A percentile compares a stretch with the other conserved stretches of the same genome.
These are phyloP conservation scores for Jamesozyma spencerorum DNA, from an alignment of 805 yeast species.

Conservation along the genomic window DNA sequence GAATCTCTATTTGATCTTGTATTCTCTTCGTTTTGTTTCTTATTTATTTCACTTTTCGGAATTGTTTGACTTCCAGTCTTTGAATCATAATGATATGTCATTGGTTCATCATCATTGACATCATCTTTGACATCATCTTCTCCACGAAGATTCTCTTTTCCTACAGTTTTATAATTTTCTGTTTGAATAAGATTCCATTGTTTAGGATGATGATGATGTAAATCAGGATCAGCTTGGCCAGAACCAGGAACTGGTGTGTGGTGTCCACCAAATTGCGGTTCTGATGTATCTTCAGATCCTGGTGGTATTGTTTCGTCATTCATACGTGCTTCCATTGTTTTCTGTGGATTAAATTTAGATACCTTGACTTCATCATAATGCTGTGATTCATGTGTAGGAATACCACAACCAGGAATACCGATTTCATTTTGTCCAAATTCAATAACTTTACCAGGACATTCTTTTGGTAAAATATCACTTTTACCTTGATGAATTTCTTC, in stretches of 20 bases:
- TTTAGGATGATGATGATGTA: slow-evolving; percentile 5
- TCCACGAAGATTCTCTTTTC: slow-evolving; percentile 7
- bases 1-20: background rate
- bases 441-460: slow-evolving; percentile 3
- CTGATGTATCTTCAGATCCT: slow-evolving; percentile 6
- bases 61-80: slow-evolving; percentile 3
- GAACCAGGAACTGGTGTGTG: slow-evolving; percentile 13
- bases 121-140: background rate
- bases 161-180: background rate
- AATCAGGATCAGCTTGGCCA: slow-evolving; percentile 5
- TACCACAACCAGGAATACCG: slow-evolving; percentile 13
- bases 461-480: slow-evolving; percentile 6
- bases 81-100: slow-evolving; percentile 4
- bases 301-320: slow-evolving; percentile 7
- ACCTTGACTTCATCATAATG: background rate
- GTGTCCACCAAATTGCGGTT: slow-evolving; percentile 8
- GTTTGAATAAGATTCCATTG: slow-evolving; percentile 8
- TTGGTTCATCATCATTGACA: background rate
- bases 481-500: slow-evolving; percentile 2
- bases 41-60: slow-evolving; percentile 3
- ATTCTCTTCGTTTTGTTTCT: background rate
- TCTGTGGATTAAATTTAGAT: slow-evolving; percentile 4
- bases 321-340: slow-evolving; percentile 10
- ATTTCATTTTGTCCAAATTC: slow-evolving; percentile 2
- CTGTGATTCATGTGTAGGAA: background rate